Base-by-base conservation (phyloP, 2,329 filamentous ascomycete genomes). In the Cytospora chrysosperma region DNA sequence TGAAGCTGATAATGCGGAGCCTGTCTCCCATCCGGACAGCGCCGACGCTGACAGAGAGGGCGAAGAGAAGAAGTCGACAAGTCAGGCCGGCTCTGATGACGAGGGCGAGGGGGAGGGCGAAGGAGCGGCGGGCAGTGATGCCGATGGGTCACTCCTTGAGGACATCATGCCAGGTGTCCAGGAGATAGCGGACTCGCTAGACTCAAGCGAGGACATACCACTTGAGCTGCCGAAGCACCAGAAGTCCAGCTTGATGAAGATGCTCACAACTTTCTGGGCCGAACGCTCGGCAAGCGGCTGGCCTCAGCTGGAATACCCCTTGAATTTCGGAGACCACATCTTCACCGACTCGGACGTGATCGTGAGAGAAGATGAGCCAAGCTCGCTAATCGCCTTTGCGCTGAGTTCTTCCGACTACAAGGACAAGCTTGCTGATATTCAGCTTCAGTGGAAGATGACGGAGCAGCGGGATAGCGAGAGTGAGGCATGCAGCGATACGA, bases 291-390 rank as follows among this genome's bases (percentile, higher is more conserved):
- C 96, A 27, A 97, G 93, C 74, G 93, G 94, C 43, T 99, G 95
- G 95, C 85, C 90, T 7, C 86, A 90, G 26, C 83, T 99, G 24
- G 95, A 99, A 61, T 99, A 99, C 71, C 96, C 96, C 3, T 85
- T 98, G 67, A 90, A 86, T 68, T 82, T 89, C 53, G 91, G 89
- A 19, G 95, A 99, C 73, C 95, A 99, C 74, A 93, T 99, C 55
- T 98, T 98, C 77, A 91, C 93, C 60, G 93, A 99, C 76, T 96
- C 93, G 10, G 92, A 99, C 74, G 93, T 99, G 67, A 96, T 99
- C 69, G 93, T 99, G 43, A 88, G 95, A 47, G 95, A 99, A 75
- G 95, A 99, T 74, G 95, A 99, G 76, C 95, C 95, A 3, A 97
- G 93, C 71, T 98, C 95, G 2, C 85, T 99, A 49, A 95, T 99